Conservation (phyloP, 306 rosid genomes). For the Castanospermum australe region DNA sequence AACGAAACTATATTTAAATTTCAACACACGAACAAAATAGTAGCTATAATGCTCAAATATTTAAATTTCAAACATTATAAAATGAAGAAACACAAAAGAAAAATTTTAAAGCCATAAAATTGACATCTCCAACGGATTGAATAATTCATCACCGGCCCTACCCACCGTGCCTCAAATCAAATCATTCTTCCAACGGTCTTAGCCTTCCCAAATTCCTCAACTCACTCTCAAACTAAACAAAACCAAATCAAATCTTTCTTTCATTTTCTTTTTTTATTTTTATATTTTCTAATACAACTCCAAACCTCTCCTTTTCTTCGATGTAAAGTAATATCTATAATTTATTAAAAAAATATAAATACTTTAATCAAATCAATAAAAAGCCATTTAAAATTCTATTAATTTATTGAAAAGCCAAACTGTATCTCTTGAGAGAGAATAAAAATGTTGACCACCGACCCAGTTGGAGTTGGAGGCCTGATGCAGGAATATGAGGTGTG, state of each 20-base stretch:
- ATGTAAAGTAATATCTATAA: neutral
- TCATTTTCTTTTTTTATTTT: neutral
- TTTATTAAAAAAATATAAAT: neutral
- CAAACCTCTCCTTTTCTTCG: neutral
- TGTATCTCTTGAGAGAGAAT: neutral
- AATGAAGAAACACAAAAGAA: too few species aligned
- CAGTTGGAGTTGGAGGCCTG: neutral
- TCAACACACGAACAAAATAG: too few species aligned
- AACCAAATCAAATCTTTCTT: too few species aligned
- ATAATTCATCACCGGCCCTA: neutral
- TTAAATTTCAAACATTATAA: too few species aligned
- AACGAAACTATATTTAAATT: too few species aligned
- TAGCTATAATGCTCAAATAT: too few species aligned
- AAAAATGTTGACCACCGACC: neutral
- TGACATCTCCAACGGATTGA: neutral
- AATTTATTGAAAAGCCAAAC: neutral
- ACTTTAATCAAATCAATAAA: neutral
- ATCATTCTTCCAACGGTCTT: neutral
- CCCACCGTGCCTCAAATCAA: neutral
- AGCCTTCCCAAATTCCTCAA: neutral
- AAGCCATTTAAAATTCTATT: neutral
- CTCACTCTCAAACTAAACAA: neutral
- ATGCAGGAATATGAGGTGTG: conserved; percentile 14
- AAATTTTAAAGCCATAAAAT: too few species aligned
- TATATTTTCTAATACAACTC: neutral